Conservation (phyloP, 768 basidiomycete genomes). For the Lanmaoa rubissima region DNA sequence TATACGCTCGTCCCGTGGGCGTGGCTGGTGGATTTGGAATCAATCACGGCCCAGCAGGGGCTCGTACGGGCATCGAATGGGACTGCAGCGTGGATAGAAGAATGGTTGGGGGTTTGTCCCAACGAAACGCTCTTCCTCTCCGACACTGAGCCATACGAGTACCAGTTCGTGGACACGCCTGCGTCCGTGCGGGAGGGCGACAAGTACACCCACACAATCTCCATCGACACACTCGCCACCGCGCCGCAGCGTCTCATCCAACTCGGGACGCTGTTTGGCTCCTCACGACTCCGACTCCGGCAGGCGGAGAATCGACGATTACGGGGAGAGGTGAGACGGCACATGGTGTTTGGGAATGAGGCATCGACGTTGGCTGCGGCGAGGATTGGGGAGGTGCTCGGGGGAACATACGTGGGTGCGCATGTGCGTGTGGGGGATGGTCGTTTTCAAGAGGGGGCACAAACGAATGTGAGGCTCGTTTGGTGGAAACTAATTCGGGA, state of each 20-base stretch:
- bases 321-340: constrained; percentile 47
- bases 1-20: constrained; percentile 70
- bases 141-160: constrained; percentile 57
- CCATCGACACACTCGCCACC: constrained; percentile 11
- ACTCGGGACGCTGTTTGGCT: constrained; percentile 76
- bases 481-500: constrained; percentile 59
- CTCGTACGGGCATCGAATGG: constrained; percentile 51
- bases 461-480: constrained; percentile 41
- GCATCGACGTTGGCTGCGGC: constrained; percentile 43
- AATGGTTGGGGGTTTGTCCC: constrained; percentile 25
- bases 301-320: constrained; percentile 38
- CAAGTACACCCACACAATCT: constrained; percentile 7
- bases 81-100: constrained; percentile 33
- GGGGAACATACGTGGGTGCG: constrained; percentile 53
- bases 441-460: constrained; percentile 45
- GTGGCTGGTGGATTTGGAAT: constrained; percentile 59
- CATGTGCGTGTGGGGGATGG: constrained; percentile 75
- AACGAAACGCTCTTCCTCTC: constrained; percentile 47
- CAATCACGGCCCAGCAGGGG: constrained; percentile 37
- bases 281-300: constrained; percentile 59
- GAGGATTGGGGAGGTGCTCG: constrained; percentile 43
- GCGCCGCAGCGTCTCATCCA: constrained; percentile 52
- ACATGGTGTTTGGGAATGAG: constrained; percentile 58
- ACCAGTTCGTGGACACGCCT: constrained; percentile 23
- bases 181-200: constrained; percentile 4